phyloP scores from a whole-genome alignment of 208 protist species.

The Acanthamoeba quina region DNA sequence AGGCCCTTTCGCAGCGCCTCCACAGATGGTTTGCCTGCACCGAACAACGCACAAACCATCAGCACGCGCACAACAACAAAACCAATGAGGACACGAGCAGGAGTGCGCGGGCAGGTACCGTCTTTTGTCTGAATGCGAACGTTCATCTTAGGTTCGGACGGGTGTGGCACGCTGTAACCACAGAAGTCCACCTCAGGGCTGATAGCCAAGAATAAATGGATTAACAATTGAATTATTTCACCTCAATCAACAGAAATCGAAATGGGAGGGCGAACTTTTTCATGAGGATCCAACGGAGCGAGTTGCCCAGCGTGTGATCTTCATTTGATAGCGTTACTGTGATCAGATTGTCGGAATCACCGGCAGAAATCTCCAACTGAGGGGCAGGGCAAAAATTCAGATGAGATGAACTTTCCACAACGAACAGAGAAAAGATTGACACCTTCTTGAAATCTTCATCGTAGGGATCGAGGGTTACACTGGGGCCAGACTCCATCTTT shows the following conservation, averaged over 20 bases:
- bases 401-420: background rate
- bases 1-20: constrained; percentile 53
- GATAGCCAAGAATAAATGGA: background rate
- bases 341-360: constrained; percentile 48
- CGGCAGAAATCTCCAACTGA: constrained; percentile 7
- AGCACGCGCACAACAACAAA: too few species aligned
- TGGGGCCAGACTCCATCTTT: constrained; percentile 7
- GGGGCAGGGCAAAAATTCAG: too few species aligned
- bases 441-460: constrained; percentile 55
- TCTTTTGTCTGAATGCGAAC: constrained; percentile 53
- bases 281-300: constrained; percentile 60
- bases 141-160: constrained; percentile 65
- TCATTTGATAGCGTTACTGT: constrained; percentile 23
- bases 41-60: background rate
- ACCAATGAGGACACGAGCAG: background rate
- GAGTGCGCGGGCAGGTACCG: background rate
- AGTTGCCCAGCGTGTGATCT: constrained; percentile 72
- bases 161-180: constrained; percentile 72
- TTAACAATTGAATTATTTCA: background rate
- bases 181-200: constrained; percentile 72
- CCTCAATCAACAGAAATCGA: background rate
- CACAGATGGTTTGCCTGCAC: constrained; percentile 2
- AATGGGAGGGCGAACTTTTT: constrained; percentile 34
- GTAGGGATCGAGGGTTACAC: background rate
- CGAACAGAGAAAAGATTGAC: background rate